Conservation (phyloP, 345 rosid species). For the Eucalyptus fibrosa region DNA sequence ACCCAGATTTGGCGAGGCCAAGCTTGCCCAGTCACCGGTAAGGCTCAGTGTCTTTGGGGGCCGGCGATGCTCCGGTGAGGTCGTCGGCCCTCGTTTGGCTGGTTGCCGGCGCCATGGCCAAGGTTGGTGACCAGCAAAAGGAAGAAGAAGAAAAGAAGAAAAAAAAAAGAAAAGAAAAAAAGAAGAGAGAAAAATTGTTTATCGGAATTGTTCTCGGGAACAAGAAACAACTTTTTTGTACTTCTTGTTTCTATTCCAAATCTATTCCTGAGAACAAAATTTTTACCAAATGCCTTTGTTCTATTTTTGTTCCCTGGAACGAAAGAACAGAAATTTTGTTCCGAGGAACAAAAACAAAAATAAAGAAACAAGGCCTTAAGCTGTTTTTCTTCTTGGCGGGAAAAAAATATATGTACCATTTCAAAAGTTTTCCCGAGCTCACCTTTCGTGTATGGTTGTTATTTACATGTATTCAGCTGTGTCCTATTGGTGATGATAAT, state of each 20-base stretch:
- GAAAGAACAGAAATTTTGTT: too few species aligned
- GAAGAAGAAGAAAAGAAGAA: too few species aligned
- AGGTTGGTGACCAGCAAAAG: too few species aligned
- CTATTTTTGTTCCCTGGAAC: too few species aligned
- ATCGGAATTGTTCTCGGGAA: accelerated
- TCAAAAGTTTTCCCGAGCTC: not conserved
- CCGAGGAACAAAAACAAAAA: too few species aligned
- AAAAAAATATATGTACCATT: not conserved
- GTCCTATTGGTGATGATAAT: not conserved
- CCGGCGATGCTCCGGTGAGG: accelerated
- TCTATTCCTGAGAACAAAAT: too few species aligned
- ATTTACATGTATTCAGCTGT: not conserved
- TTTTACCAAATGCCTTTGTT: too few species aligned
- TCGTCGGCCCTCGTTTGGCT: too few species aligned
- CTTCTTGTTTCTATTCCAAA: too few species aligned
- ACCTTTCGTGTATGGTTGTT: not conserved
- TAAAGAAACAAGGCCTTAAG: not conserved
- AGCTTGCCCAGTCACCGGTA: accelerated
- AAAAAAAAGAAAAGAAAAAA: too few species aligned
- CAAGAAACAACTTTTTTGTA: too few species aligned
- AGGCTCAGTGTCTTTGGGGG: accelerated
- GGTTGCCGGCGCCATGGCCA: accelerated
- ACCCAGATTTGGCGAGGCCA: accelerated
- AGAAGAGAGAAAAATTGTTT: too few species aligned
- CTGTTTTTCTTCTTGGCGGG: not conserved